Evolutionary conservation across 2,329 filamentous ascomycete species (phyloP).

Genomic region (Colletotrichum graminicola): DNA sequence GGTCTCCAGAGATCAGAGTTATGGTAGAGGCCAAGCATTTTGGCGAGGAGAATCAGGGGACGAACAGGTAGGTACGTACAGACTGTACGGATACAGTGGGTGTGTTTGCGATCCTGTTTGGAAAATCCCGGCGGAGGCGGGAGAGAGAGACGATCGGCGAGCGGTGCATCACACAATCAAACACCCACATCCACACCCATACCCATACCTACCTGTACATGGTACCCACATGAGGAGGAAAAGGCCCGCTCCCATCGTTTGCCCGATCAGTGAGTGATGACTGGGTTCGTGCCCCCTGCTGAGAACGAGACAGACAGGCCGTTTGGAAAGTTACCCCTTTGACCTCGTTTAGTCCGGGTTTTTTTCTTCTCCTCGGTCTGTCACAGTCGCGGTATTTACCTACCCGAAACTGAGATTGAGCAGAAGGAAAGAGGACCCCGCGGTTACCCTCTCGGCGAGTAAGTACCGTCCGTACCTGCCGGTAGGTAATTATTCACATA

Average conservation of each 20-base stretch:
- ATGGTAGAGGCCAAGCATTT: conserved; percentile 36
- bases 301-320: conserved; percentile 10
- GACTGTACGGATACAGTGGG: no score
- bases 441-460: conserved; percentile 19
- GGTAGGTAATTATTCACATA: no score
- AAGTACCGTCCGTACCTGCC: not conserved
- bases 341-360: not conserved
- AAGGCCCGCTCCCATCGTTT: not conserved
- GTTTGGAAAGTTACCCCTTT: conserved; percentile 1
- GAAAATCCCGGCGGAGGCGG: conserved; percentile 35
- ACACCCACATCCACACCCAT: no score
- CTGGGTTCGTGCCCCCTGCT: not conserved
- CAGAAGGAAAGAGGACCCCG: no score
- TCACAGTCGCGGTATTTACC: not conserved
- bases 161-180: conserved; percentile 23
- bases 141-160: conserved; percentile 33
- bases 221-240: not conserved
- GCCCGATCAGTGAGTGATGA: not conserved
- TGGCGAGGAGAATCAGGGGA: conserved; percentile 34
- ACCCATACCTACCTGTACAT: no score
- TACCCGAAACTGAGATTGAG: not conserved
- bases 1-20: conserved; percentile 16
- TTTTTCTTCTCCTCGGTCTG: not conserved
- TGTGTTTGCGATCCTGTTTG: conserved; percentile 38
- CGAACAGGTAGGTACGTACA: no score